A percentile compares a stretch with the other conserved stretches of the same genome.
Conservation (phyloP, 768 basidiomycete genomes). For the Leccinum broughii region DNA sequence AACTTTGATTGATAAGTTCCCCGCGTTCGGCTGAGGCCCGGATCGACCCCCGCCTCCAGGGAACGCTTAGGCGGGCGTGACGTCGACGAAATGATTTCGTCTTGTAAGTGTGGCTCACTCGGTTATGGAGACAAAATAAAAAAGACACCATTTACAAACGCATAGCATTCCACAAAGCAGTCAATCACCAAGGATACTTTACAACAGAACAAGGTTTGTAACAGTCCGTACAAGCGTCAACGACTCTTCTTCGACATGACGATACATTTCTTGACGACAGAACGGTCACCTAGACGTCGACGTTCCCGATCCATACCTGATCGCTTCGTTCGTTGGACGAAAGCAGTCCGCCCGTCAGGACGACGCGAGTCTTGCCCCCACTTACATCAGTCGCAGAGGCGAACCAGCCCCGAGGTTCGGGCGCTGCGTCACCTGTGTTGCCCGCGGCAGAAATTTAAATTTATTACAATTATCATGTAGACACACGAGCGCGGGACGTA, state of each 20-base stretch:
- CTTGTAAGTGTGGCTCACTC: too few species aligned
- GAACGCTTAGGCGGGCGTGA: too few species aligned
- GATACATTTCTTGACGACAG: background rate
- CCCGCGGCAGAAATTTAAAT: background rate
- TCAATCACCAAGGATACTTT: background rate
- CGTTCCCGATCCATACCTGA: conserved; percentile 43
- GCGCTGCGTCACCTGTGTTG: conserved; percentile 2
- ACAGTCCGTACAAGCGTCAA: background rate
- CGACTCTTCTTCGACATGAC: background rate
- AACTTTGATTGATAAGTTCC: too few species aligned
- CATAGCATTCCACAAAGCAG: background rate
- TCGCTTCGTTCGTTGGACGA: conserved; percentile 42
- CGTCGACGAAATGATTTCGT: too few species aligned
- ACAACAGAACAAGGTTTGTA: background rate
- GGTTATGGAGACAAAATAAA: too few species aligned
- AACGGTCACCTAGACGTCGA: conserved; percentile 17
- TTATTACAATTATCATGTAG: background rate
- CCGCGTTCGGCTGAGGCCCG: too few species aligned
- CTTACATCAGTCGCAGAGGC: conserved; percentile 29
- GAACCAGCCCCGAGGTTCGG: conserved; percentile 47
- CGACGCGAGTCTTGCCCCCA: conserved; percentile 26
- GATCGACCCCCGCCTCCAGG: too few species aligned
- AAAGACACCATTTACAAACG: too few species aligned
- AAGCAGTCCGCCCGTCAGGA: conserved; percentile 43
- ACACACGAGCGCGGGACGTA: background rate